A percentile compares a stretch with the other conserved stretches of the same genome.
phyloP scores from a whole-genome alignment of 257 asterid species.

The Salvia miltiorrhiza region DNA sequence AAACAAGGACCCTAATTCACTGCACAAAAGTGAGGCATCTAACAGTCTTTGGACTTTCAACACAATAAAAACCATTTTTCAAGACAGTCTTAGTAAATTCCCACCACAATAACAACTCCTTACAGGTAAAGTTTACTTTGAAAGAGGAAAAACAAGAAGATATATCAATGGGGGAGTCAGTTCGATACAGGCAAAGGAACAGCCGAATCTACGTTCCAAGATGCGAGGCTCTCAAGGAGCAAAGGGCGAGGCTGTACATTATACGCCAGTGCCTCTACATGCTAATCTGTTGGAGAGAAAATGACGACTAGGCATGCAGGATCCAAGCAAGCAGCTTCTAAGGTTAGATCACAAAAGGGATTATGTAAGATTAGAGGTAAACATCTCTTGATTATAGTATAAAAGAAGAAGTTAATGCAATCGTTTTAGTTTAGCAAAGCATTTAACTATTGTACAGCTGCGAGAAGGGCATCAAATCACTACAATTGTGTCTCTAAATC shows the following conservation, averaged over 20 bases:
- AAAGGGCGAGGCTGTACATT: conserved; percentile 50
- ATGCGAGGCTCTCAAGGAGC: conserved; percentile 41
- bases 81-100: conserved; percentile 1
- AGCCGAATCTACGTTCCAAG: conserved; percentile 17
- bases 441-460: not conserved
- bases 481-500: not conserved
- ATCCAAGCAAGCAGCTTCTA: conserved; percentile 8
- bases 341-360: conserved; percentile 20
- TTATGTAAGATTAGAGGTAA: not conserved
- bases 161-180: conserved; percentile 32
- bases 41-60: conserved; percentile 20
- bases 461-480: not conserved
- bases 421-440: conserved; percentile 6
- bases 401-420: not conserved
- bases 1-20: conserved; percentile 39
- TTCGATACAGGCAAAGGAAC: conserved; percentile 26
- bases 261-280: conserved; percentile 49
- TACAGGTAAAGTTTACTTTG: not conserved
- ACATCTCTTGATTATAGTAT: not conserved
- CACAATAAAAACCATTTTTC: conserved; percentile 12
- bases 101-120: not conserved
- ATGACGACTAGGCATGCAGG: conserved; percentile 30
- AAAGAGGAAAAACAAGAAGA: no score
- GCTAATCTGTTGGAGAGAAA: conserved; percentile 57
- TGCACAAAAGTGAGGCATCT: conserved; percentile 22